These are phyloP conservation scores for Rhizopus arrhizus DNA, from an alignment of 371 early-diverging fungal genomes.

Conservation along the genomic window DNA sequence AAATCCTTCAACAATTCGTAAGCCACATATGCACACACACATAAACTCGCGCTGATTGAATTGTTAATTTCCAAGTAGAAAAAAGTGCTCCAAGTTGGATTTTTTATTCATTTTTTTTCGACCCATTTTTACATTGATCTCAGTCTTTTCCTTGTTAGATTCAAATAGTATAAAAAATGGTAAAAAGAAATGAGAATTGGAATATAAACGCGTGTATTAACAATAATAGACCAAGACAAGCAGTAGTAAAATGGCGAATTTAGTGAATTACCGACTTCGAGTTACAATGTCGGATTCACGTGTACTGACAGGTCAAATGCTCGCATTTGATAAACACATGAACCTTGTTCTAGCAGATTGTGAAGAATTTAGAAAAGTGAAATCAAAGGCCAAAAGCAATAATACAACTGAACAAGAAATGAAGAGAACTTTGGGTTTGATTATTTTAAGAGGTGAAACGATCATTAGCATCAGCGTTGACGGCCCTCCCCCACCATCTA, in stretches of 20 bases:
- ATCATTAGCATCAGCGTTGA: constrained; percentile 92
- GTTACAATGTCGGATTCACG: constrained; percentile 92
- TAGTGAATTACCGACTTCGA: constrained; percentile 93
- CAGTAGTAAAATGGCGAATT: constrained; percentile 77
- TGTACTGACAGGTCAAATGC: constrained; percentile 93
- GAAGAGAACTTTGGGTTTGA: constrained; percentile 91
- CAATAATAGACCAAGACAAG: constrained; percentile 5
- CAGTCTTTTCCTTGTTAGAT: neutral
- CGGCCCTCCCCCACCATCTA: constrained; percentile 84
- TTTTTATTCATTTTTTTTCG: neutral
- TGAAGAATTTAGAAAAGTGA: constrained; percentile 93
- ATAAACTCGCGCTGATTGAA: neutral
- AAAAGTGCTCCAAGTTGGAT: neutral
- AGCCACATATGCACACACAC: neutral
- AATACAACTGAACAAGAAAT: constrained; percentile 61
- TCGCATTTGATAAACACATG: constrained; percentile 98
- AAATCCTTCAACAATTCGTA: neutral
- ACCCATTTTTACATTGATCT: neutral
- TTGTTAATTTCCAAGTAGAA: neutral
- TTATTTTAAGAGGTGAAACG: constrained; percentile 92
- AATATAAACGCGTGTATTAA: neutral
- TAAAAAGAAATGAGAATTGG: neutral
- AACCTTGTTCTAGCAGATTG: constrained; percentile 96
- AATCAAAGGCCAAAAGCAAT: constrained; percentile 63
- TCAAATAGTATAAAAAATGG: neutral